Evolutionary conservation across 345 rosid genomes (phyloP).

Genomic region (Linum lewisii): DNA sequence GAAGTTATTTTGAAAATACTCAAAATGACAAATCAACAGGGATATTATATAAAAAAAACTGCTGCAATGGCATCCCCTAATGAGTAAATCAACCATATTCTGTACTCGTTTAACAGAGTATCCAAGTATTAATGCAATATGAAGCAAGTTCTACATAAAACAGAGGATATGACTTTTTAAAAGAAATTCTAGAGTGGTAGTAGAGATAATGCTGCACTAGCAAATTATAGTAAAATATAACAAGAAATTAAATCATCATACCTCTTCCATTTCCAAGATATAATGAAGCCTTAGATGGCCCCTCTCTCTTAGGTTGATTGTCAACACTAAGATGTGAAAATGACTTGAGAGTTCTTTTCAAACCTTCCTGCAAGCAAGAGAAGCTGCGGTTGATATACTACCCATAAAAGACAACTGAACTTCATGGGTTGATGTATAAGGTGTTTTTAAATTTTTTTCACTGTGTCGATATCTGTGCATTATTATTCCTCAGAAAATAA

Average conservation of each 20-base stretch:
- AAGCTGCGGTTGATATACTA: no score
- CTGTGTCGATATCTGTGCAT: not conserved
- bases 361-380: constrained; percentile 53
- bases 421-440: not conserved
- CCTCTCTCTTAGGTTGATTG: constrained; percentile 48
- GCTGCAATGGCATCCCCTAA: no score
- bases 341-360: constrained; percentile 66
- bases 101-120: no score
- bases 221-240: not conserved
- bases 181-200: no score
- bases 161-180: no score
- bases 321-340: constrained; percentile 65
- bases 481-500: not conserved
- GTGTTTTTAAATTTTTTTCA: not conserved
- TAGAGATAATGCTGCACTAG: no score
- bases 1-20: no score
- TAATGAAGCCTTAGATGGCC: constrained; percentile 67
- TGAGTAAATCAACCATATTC: no score
- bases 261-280: constrained; percentile 83
- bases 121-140: no score
- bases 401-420: not conserved
- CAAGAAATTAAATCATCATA: constrained; percentile 15
- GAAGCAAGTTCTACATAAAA: no score
- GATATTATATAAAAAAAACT: no score
- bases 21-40: no score